Percentiles rank a stretch among this genome's conserved stretches.
Evolutionary conservation across 2,329 filamentous ascomycete genomes (phyloP).

Genomic region (Pyrenophora teres): DNA sequence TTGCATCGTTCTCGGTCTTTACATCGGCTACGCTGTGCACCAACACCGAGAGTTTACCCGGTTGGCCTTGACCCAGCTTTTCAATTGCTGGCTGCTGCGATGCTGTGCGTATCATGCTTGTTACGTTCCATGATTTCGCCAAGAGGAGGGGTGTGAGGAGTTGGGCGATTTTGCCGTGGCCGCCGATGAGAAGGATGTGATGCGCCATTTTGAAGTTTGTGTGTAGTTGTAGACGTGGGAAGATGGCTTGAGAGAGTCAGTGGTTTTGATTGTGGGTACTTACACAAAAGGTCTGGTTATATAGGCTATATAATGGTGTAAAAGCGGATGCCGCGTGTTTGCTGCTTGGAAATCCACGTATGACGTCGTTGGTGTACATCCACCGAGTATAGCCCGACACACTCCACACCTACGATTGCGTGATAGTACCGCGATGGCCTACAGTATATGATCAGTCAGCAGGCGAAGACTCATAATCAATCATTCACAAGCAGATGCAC

Average conservation of each 20-base stretch:
- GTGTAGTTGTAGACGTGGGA: neutral
- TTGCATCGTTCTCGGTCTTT: slow-evolving; percentile 65
- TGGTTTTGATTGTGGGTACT: too few relatives aligned
- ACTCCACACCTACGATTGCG: too few relatives aligned
- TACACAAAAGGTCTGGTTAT: too few relatives aligned
- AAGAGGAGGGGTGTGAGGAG: slow-evolving; percentile 77
- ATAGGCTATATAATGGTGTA: too few relatives aligned
- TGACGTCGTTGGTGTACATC: too few relatives aligned
- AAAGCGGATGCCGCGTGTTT: neutral
- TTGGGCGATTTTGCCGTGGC: slow-evolving; percentile 79
- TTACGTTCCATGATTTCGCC: slow-evolving; percentile 74
- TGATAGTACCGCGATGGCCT: too few relatives aligned
- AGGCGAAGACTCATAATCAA: too few relatives aligned
- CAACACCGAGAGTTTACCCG: slow-evolving; percentile 70
- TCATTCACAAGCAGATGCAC: too few relatives aligned
- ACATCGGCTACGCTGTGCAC: slow-evolving; percentile 74
- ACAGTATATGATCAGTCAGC: too few relatives aligned
- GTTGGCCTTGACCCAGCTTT: slow-evolving; percentile 61
- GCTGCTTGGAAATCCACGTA: neutral
- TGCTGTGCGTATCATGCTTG: slow-evolving; percentile 75
- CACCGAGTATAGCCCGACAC: too few relatives aligned
- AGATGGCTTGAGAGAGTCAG: neutral
- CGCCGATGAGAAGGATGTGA: slow-evolving; percentile 72
- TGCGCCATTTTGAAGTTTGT: slow-evolving; percentile 33
- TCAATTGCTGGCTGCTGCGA: slow-evolving; percentile 69